These are phyloP conservation scores for Pachysandra terminalis DNA, from an alignment of 164 flowering plant genomes.

Conservation along the genomic window DNA sequence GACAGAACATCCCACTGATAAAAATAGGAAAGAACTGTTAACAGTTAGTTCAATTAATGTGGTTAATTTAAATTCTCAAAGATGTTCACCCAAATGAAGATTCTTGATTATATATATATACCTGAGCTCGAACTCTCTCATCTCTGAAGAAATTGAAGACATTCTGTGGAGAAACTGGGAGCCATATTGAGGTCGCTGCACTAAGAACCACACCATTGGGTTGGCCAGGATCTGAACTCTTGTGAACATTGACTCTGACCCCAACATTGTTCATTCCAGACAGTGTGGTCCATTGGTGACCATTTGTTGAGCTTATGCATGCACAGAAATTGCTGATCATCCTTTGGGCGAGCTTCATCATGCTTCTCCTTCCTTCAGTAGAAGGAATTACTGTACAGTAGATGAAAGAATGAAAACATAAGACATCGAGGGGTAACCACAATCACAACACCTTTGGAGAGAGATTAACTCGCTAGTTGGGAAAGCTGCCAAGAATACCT, in stretches of 20 bases:
- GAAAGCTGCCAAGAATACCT: slow-evolving; percentile 34
- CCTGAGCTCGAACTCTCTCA: slow-evolving; percentile 55
- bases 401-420: not conserved
- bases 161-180: slow-evolving; percentile 43
- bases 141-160: slow-evolving; percentile 58
- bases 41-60: not conserved
- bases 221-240: slow-evolving; percentile 52
- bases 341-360: slow-evolving; percentile 63
- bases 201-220: slow-evolving; percentile 54
- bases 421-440: not conserved
- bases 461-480: not conserved
- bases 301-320: slow-evolving; percentile 40
- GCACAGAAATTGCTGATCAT: slow-evolving; percentile 55
- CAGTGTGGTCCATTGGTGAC: slow-evolving; percentile 45
- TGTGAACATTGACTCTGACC: slow-evolving; percentile 46
- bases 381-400: slow-evolving; percentile 43
- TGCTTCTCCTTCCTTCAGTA: slow-evolving; percentile 49
- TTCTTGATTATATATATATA: slow-evolving; percentile 4
- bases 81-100: not conserved
- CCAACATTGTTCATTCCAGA: slow-evolving; percentile 41
- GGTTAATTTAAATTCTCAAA: not conserved
- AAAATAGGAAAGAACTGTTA: not conserved
- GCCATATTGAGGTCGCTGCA: slow-evolving; percentile 62
- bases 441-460: too few relatives aligned
- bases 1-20: slow-evolving; percentile 69